Evolutionary conservation across 176 grass and related monocot species (phyloP), one percentile per base, ranked within the genome.

Genomic region (Triticum turgidum): DNA sequence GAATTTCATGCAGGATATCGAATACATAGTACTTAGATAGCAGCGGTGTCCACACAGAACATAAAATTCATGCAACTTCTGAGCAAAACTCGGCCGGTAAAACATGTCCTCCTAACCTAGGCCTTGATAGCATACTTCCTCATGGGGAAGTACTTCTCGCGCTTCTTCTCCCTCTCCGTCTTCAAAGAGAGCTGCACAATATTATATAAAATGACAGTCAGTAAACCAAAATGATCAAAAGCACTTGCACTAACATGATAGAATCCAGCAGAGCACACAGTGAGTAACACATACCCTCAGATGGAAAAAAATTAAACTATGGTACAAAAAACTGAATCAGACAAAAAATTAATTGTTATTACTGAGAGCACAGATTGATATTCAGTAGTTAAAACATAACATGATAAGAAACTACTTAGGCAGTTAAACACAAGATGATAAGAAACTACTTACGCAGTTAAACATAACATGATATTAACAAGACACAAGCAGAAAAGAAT

Each of bases 41-140:
- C 65, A 65, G 20, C 6, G 30, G 80, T 37, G 67, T 87, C 47
- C 34, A 0, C 62, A 67, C n/a, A 6, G 29, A 84, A 84, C 75
- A 90, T 80, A 17, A 69, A 73, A 80, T 68, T 79, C 21, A 21
- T 11, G 56, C 5, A 86, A 86, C 41, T 58, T 80, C 18, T 54
- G 65, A 52, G 66, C 44, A 87, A 83, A 90, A 84, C 66, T 74
- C 58, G 18, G 82, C 70, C 20, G 8, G 25, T 74, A 79, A 83
- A 42, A 73, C 24, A 66, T 59, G 9, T 11, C 13, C 39, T 34
- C 9, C 85, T 88, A 83, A 76, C 35, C 78, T 95, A 95, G 38
- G 90, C 90, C 62, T 95, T 95, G 85, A 95, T 76, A 39, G 93
- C 90, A 54, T 95, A 95, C 93, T 95, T 95, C 90, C 93, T 92